A percentile compares a stretch with the other conserved stretches of the same genome.
Conservation (phyloP, 352 stramenopile species). For the Pythium sukuiense region DNA sequence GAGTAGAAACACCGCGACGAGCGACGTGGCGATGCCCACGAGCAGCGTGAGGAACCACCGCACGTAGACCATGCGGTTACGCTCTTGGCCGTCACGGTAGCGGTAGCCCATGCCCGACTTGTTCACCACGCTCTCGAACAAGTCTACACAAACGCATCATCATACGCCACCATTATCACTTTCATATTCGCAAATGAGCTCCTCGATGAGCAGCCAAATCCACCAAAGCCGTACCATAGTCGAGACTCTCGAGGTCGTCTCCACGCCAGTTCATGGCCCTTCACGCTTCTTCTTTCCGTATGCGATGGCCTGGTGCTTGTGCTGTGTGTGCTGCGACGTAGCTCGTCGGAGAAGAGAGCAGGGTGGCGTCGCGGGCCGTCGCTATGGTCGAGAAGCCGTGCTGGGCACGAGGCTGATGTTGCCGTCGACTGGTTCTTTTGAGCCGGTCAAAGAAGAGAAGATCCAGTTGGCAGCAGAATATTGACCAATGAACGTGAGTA, state of each 20-base stretch:
- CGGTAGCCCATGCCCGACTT: constrained; percentile 82
- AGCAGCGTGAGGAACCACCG: constrained; percentile 80
- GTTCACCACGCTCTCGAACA: constrained; percentile 89
- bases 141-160: constrained; percentile 37
- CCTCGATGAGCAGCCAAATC: too few relatives aligned
- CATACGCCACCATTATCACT: neutral
- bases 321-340: neutral
- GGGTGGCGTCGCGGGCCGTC: neutral
- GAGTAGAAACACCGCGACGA: constrained; percentile 78
- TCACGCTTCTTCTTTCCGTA: neutral
- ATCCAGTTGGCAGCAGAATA: constrained; percentile 12
- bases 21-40: constrained; percentile 69
- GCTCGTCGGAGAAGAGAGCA: neutral
- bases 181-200: neutral
- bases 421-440: constrained; percentile 6
- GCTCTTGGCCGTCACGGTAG: constrained; percentile 81
- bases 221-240: constrained; percentile 60
- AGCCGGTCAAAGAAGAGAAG: constrained; percentile 3
- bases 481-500: constrained; percentile 21
- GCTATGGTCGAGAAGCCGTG: constrained; percentile 1
- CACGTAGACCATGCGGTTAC: constrained; percentile 75
- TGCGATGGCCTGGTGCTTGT: neutral
- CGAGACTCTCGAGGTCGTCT: constrained; percentile 74
- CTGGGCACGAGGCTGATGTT: constrained; percentile 1
- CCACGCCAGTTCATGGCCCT: constrained; percentile 60